Conservation (phyloP, 257 asterid species). For the Pogostemon cablin region DNA sequence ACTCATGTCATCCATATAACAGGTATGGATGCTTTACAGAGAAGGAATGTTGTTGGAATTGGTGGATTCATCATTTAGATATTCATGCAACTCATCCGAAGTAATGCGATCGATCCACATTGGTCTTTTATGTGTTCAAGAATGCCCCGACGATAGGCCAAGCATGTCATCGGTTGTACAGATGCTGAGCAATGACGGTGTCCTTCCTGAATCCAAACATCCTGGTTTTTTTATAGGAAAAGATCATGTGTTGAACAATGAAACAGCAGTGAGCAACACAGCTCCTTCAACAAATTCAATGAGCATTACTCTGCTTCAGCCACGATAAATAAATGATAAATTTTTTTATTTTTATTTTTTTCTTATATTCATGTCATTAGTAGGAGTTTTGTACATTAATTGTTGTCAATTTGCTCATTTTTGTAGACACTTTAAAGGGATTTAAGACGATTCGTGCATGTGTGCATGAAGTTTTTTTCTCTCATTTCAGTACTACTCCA, state of each 20-base stretch:
- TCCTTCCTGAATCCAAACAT: background rate
- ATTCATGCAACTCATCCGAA: background rate
- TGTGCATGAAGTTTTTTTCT: too few species aligned
- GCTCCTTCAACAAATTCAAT: too few species aligned
- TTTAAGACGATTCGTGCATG: too few species aligned
- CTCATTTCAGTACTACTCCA: too few species aligned
- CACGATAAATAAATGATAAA: too few species aligned
- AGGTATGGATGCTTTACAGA: slow-evolving; percentile 12
- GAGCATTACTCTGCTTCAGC: too few species aligned
- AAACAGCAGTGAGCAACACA: background rate
- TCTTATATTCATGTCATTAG: too few species aligned
- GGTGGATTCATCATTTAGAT: background rate
- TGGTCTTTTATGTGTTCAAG: slow-evolving; percentile 4
- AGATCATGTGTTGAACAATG: background rate
- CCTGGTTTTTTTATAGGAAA: slow-evolving; percentile 3
- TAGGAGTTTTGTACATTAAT: too few species aligned
- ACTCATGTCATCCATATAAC: too few species aligned
- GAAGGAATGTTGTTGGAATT: background rate
- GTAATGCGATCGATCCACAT: background rate
- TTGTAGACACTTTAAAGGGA: too few species aligned
- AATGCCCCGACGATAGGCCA: background rate
- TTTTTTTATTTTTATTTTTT: too few species aligned
- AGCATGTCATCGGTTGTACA: slow-evolving; percentile 10
- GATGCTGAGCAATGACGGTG: background rate
- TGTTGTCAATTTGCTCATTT: too few species aligned